Evolutionary conservation across 1,139 yeast species (phyloP), one percentile per base, ranked within the genome.

Genomic region (Blastobotrys malaysiensis): DNA sequence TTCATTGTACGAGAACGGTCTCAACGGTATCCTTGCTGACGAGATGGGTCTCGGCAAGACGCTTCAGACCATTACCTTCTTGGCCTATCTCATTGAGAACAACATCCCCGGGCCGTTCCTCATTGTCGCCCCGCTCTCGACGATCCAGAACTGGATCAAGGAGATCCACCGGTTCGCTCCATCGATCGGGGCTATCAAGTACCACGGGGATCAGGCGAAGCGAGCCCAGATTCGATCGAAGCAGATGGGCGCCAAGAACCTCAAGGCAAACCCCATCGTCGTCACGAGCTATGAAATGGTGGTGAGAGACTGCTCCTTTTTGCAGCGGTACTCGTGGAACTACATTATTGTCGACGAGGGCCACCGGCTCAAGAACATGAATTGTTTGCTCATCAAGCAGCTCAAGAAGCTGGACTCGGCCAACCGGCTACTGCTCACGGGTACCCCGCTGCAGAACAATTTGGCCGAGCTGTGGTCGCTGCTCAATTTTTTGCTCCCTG

Each of bases 31-130:
- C 39, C 73, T 93, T 27, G 98, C 98, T 0, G 98, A 93, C 70
- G 98, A 91, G 69, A 93, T 91, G 98, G 98, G 98, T 0, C 74
- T 90, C 45, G 98, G 99, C n/a, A 91, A 91, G 66, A 93, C 98
- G 0, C 71, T 91, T 11, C 97, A 91, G 68, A 86, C 95, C 48
- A 88, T 93, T 55, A 79, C 96, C 0, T 77, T 91, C 59, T 65
- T 91, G 13, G 81, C 89, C 9, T 88, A 86, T 65, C 74, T 93
- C 47, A 79, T 86, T 47, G 97, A 89, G 61, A 82, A 88, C 65
- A 91, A 88, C 2, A 80, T 89, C 1, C 69, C 72, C 21, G 98
- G 98, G 0, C 97, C 97, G 0, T 91, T 88, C 65, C 72, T 93
- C 46, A 78, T 93, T 48, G 89, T 90, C 26, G 95, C 90, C 0